Evolutionary conservation across 176 grass and related monocot species (phyloP), one percentile per base, ranked within the genome.

Genomic region (Elymus sibiricus): DNA sequence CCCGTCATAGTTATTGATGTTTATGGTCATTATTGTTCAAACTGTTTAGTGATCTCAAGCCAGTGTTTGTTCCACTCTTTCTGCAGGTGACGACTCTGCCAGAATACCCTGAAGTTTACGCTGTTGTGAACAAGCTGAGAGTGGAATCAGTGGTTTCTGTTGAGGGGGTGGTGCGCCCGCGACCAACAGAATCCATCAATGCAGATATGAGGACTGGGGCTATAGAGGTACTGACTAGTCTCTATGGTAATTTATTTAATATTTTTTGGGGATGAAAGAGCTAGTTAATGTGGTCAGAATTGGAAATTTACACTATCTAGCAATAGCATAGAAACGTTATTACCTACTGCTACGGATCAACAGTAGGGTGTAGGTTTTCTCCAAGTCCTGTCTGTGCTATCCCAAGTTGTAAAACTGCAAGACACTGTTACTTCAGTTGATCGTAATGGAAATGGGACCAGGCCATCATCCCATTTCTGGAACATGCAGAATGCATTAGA

Each of bases 131-230:
- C 79, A 98, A 94, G 77, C 82, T 98, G 81, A 89, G 97, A 70
- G 88, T 95, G 61, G 97, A 98, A 77, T 98, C 93, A 66, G 97
- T 98, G 75, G 88, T 98, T 76, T 69, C 92, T 39, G 84, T 96
- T 3, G 97, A 99, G 75, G 97, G 94, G 28, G 85, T 94, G 32
- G 92, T 96, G 6, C 78, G 44, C 16, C 31, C 63, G 39, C 88
- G 97, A 22, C 97, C 97, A 0, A 25, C 62, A 34, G 94, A 99
- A 74, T 88, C 92, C 15, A 58, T 99, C 77, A 99, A 99, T 82
- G 69, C 85, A 40, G 95, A 99, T 58, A 99, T 99, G 94, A 99
- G 86, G 64, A 98, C 97, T 5, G 97, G 97, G 49, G 64, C 90
- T 82, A 90, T 98, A 85, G 97, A 98, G 93, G 97, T 96, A 83